A percentile compares a stretch with the other conserved stretches of the same genome.
These are phyloP conservation scores for Brassica nigra DNA, from an alignment of 345 rosid genomes.

Conservation along the genomic window DNA sequence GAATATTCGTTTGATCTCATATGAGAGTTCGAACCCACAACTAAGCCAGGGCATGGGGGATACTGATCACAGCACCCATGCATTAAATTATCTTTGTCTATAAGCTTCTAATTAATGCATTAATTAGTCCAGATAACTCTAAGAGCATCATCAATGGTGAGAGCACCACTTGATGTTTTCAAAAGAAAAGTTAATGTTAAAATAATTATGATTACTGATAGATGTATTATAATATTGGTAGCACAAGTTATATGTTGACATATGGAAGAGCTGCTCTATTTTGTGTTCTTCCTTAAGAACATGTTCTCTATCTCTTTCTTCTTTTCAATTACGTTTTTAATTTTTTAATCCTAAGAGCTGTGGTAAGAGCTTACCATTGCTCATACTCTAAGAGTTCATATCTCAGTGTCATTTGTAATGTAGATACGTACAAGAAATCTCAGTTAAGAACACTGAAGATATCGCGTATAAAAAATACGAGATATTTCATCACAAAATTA, in stretches of 20 bases:
- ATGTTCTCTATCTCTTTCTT: no score
- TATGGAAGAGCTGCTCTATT: no score
- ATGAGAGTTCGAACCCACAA: neutral
- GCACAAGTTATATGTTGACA: no score
- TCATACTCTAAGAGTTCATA: no score
- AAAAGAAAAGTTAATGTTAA: no score
- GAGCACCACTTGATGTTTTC: no score
- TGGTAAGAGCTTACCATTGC: no score
- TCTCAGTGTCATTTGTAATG: neutral
- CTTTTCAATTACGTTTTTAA: no score
- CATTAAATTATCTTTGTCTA: neutral
- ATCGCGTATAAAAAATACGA: neutral
- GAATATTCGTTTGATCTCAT: neutral
- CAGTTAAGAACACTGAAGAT: neutral
- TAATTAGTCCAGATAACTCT: neutral
- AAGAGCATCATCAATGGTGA: neutral
- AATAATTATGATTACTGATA: no score
- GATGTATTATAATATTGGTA: no score
- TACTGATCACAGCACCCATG: neutral
- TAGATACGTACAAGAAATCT: neutral
- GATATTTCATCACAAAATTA: neutral
- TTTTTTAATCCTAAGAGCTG: no score
- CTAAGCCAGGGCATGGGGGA: neutral
- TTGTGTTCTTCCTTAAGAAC: no score
- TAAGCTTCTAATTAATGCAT: neutral